Evolutionary conservation across 257 asterid species (phyloP).

Genomic region (Rehmannia glutinosa): DNA sequence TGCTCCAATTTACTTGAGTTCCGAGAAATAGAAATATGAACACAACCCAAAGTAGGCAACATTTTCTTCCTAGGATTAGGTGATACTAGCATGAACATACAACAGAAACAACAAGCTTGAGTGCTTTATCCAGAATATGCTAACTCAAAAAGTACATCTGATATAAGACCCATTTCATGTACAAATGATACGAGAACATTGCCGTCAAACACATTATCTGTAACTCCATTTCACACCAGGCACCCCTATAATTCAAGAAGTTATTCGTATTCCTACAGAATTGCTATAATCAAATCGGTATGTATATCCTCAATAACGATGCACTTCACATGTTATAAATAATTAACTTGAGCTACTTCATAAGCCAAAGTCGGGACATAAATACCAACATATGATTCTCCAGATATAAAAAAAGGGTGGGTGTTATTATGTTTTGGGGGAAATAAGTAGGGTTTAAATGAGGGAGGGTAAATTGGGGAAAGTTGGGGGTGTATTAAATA

Average conservation of each 20-base stretch:
- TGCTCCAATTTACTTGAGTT: no score
- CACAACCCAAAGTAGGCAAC: no score
- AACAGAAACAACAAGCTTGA: no score
- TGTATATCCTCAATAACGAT: background rate
- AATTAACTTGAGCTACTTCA: conserved; percentile 76
- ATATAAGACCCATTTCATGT: conserved; percentile 96
- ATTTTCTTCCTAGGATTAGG: no score
- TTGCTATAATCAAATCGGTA: background rate
- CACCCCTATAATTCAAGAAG: conserved; percentile 63
- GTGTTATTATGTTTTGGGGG: no score
- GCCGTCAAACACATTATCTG: conserved; percentile 72
- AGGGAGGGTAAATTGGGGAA: no score
- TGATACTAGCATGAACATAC: no score
- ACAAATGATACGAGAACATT: conserved; percentile 89
- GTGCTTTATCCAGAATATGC: no score
- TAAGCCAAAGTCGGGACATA: conserved; percentile 88
- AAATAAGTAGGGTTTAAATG: no score
- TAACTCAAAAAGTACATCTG: conserved; percentile 78
- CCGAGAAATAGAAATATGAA: no score
- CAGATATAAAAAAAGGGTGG: conserved; percentile 74
- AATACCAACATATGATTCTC: conserved; percentile 95
- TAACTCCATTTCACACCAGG: conserved; percentile 94
- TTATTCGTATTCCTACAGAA: conserved; percentile 57
- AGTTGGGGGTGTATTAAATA: no score
- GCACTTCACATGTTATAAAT: conserved; percentile 18